phyloP scores from a whole-genome alignment of 2,329 filamentous ascomycete species.

The Aspergillus clavatus region DNA sequence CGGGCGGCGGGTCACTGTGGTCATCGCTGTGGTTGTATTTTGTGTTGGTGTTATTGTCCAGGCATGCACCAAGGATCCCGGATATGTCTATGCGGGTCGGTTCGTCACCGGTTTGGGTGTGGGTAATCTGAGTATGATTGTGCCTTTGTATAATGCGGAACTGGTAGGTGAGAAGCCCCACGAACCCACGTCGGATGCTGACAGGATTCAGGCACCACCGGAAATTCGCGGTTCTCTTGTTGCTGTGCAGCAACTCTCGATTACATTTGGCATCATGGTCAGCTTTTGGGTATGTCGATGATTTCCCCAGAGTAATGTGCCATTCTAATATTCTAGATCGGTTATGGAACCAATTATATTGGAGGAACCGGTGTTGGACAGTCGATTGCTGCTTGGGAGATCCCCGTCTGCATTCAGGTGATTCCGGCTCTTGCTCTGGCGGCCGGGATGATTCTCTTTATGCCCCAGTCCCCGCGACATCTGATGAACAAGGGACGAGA shows the following conservation, averaged over 20 bases:
- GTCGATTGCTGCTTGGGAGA: conserved; percentile 65
- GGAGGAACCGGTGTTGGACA: conserved; percentile 58
- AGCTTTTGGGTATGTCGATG: conserved; percentile 34
- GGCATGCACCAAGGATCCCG: conserved; percentile 27
- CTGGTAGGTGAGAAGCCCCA: conserved; percentile 15
- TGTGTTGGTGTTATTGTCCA: conserved; percentile 37
- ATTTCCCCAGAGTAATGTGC: not conserved
- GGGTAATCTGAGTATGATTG: conserved; percentile 40
- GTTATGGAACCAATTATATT: conserved; percentile 55
- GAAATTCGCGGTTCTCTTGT: conserved; percentile 42
- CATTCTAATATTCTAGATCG: conserved; percentile 26
- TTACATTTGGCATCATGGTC: conserved; percentile 43
- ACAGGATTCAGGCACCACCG: conserved; percentile 32
- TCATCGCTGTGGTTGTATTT: conserved; percentile 33
- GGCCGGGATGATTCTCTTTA: conserved; percentile 64
- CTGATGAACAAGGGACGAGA: conserved; percentile 65
- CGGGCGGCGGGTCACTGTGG: conserved; percentile 31
- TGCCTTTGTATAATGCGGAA: conserved; percentile 39
- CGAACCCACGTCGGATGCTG: not conserved
- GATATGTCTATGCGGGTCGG: conserved; percentile 36
- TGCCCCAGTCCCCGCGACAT: conserved; percentile 74
- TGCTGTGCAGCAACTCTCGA: conserved; percentile 41
- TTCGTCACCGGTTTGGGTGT: conserved; percentile 42
- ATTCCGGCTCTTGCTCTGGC: conserved; percentile 62
- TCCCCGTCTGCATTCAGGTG: conserved; percentile 68